Evolutionary conservation across 2,329 filamentous ascomycete species (phyloP).

Genomic region (Penicillium brevicompactum): DNA sequence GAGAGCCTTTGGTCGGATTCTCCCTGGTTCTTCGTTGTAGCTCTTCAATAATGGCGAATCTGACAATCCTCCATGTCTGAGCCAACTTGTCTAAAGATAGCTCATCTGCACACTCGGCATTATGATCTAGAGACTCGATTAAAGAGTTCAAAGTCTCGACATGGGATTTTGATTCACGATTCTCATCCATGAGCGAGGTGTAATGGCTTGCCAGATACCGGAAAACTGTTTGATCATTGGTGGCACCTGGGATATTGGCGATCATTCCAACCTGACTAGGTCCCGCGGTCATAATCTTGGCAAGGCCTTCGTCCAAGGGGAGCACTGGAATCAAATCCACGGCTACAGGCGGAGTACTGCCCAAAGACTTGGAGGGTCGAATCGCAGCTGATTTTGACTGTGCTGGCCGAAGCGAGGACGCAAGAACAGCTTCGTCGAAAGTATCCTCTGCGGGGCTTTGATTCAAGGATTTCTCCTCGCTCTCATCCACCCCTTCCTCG

Average conservation of each 20-base stretch:
- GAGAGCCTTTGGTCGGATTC: constrained; percentile 24
- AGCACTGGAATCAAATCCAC: constrained; percentile 51
- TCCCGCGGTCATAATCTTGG: constrained; percentile 42
- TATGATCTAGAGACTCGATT: constrained; percentile 53
- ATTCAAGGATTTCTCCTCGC: constrained; percentile 50
- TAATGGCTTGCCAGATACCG: constrained; percentile 48
- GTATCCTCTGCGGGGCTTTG: constrained; percentile 60
- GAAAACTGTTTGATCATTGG: constrained; percentile 44
- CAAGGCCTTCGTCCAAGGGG: constrained; percentile 54
- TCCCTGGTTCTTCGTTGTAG: constrained; percentile 45
- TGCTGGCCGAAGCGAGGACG: constrained; percentile 50
- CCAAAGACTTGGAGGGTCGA: constrained; percentile 55
- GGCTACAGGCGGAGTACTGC: constrained; percentile 55
- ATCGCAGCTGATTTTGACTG: constrained; percentile 50
- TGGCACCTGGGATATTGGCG: constrained; percentile 51
- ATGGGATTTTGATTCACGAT: constrained; percentile 23
- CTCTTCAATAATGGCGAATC: constrained; percentile 53
- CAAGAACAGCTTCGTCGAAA: constrained; percentile 58
- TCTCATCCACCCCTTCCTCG: constrained; percentile 44
- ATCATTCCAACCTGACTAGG: constrained; percentile 53
- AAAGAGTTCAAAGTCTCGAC: constrained; percentile 35
- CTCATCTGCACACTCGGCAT: constrained; percentile 56
- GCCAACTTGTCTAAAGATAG: constrained; percentile 55
- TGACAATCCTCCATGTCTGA: constrained; percentile 62
- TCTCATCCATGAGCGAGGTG: constrained; percentile 37